Evolutionary conservation across 306 rosid species (phyloP).

Genomic region (Heteromeles arbutifolia): DNA sequence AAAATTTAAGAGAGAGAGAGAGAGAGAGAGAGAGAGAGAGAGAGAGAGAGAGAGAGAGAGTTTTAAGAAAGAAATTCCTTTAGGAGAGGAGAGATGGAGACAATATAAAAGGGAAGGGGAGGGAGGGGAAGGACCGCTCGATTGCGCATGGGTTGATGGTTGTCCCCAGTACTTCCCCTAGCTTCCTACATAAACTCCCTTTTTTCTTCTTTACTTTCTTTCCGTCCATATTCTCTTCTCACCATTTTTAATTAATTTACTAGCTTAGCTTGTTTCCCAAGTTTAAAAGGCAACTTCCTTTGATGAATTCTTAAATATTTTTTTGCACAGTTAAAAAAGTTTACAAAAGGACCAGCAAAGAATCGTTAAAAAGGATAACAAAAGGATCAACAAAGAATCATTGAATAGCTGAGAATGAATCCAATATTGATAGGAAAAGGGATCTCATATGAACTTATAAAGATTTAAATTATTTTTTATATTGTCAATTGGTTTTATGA

Average conservation of each 20-base stretch:
- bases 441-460: too few relatives aligned
- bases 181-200: constrained; percentile 11
- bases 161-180: constrained; percentile 56
- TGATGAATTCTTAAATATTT: neutral
- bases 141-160: constrained; percentile 78
- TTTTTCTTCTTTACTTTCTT: constrained; percentile 3
- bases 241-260: neutral
- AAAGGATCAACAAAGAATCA: too few relatives aligned
- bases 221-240: constrained; percentile 6
- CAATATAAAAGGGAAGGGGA: constrained; percentile 29
- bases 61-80: constrained; percentile 23
- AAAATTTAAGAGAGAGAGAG: neutral
- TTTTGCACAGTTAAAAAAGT: neutral
- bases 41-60: neutral
- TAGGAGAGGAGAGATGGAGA: constrained; percentile 28
- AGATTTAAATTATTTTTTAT: too few relatives aligned
- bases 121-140: constrained; percentile 60
- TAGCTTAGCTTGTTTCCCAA: neutral
- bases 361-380: too few relatives aligned
- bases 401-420: too few relatives aligned
- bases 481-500: too few relatives aligned
- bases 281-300: neutral
- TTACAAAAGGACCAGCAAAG: neutral
- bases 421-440: too few relatives aligned
- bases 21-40: neutral